These are phyloP conservation scores for Hypoxylon intermedium DNA, from an alignment of 495 filamentous ascomycete genomes.

Conservation along the genomic window DNA sequence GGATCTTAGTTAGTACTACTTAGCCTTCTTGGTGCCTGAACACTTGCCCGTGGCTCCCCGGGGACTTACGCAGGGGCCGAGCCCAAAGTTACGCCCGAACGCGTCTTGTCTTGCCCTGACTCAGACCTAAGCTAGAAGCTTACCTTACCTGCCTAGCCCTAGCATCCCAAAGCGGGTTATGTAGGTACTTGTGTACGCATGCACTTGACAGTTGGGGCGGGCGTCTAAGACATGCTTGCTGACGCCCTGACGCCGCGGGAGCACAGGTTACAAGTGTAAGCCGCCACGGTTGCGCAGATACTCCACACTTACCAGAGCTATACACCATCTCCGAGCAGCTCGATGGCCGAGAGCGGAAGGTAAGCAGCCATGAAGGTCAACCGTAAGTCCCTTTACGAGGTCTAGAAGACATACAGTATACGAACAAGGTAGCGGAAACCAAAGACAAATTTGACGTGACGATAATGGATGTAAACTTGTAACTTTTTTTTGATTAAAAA, in stretches of 20 bases:
- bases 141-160: background rate
- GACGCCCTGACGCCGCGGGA: conserved; percentile 2
- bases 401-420: background rate
- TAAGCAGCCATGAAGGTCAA: conserved; percentile 5
- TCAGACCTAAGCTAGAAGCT: background rate
- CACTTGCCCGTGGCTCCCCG: background rate
- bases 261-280: conserved; percentile 27
- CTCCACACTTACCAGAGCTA: background rate
- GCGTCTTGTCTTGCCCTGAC: conserved; percentile 1
- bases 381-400: background rate
- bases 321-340: background rate
- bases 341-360: conserved; percentile 8
- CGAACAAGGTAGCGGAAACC: conserved; percentile 1
- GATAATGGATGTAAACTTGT: background rate
- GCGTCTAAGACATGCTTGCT: conserved; percentile 12
- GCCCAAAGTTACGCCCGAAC: conserved; percentile 27
- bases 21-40: background rate
- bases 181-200: conserved; percentile 8
- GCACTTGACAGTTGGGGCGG: conserved; percentile 21
- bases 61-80: conserved; percentile 31
- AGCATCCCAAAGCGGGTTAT: background rate
- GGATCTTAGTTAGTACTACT: too few relatives aligned
- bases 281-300: conserved; percentile 18
- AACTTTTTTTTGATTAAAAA: conserved; percentile 9
- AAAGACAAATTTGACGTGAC: too few relatives aligned